Conservation (phyloP, 2,329 filamentous ascomycete species). For the Dichotomopilus funicola region DNA sequence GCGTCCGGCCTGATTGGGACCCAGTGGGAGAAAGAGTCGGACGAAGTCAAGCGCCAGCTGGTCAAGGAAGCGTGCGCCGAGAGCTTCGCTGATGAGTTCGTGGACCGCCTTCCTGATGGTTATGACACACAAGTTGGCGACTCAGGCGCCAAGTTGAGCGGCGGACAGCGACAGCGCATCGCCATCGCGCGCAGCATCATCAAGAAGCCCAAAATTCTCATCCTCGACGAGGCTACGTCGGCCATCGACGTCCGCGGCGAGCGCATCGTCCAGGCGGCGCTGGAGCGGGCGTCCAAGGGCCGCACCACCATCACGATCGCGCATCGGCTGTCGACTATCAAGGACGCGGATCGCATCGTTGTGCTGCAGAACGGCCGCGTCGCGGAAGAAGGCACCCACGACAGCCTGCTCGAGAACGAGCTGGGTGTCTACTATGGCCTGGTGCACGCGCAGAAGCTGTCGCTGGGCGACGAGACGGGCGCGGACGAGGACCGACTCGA, state of each 20-base stretch:
- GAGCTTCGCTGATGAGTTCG: constrained; percentile 64
- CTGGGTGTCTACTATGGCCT: constrained; percentile 59
- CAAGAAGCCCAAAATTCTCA: constrained; percentile 55
- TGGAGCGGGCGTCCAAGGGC: constrained; percentile 56
- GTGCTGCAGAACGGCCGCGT: constrained; percentile 67
- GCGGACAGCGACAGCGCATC: constrained; percentile 67
- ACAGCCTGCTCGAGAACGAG: constrained; percentile 56
- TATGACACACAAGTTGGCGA: constrained; percentile 73
- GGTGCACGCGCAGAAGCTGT: constrained; percentile 57
- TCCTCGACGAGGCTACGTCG: constrained; percentile 69
- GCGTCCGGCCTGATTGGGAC: constrained; percentile 42
- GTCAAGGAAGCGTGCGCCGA: constrained; percentile 60
- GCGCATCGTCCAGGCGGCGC: constrained; percentile 56
- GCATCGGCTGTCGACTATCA: constrained; percentile 67
- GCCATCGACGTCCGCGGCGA: constrained; percentile 55
- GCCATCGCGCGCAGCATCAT: constrained; percentile 65
- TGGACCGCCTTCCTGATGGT: constrained; percentile 53
- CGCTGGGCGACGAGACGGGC: constrained; percentile 42
- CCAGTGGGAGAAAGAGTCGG: constrained; percentile 31
- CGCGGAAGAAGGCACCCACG: constrained; percentile 69
- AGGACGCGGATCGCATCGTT: constrained; percentile 70
- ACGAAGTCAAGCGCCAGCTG: constrained; percentile 44
- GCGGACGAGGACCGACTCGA: constrained; percentile 30
- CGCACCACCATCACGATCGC: constrained; percentile 70
- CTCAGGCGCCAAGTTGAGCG: constrained; percentile 67